phyloP scores from a whole-genome alignment of 2,329 filamentous ascomycete genomes.

The Colletotrichum falcatum region DNA sequence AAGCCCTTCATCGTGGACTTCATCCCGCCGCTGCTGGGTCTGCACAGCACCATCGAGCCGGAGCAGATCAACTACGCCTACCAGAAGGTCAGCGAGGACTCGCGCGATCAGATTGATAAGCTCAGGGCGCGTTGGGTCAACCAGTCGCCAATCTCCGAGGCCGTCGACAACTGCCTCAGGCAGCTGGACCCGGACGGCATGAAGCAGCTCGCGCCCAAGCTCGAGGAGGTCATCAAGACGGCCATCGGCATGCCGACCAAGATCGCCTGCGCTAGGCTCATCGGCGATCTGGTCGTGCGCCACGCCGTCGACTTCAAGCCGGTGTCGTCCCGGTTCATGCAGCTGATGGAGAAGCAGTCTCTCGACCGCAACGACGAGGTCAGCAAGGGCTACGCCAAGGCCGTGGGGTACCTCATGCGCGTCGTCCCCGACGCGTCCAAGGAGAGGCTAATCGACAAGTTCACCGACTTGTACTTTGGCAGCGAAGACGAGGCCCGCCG shows the following conservation, averaged over 20 bases:
- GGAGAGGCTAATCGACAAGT: slow-evolving; percentile 62
- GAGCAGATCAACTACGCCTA: slow-evolving; percentile 93
- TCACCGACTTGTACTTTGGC: slow-evolving; percentile 81
- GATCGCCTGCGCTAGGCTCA: slow-evolving; percentile 86
- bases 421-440: slow-evolving; percentile 63
- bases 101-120: slow-evolving; percentile 90
- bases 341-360: slow-evolving; percentile 81
- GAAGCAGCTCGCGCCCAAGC: slow-evolving; percentile 74
- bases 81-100: slow-evolving; percentile 88
- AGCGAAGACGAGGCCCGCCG: slow-evolving; percentile 82
- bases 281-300: slow-evolving; percentile 86
- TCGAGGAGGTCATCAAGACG: slow-evolving; percentile 84
- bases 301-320: slow-evolving; percentile 80
- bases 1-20: slow-evolving; percentile 85
- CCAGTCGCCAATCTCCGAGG: slow-evolving; percentile 89
- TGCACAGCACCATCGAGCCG: slow-evolving; percentile 89
- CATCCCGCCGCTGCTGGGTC: slow-evolving; percentile 81
- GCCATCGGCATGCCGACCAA: slow-evolving; percentile 94
- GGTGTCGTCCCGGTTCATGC: slow-evolving; percentile 81
- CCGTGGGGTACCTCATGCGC: slow-evolving; percentile 86
- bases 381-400: slow-evolving; percentile 86
- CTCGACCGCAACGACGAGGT: slow-evolving; percentile 96
- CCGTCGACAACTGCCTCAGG: slow-evolving; percentile 89
- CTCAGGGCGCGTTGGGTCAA: slow-evolving; percentile 85
- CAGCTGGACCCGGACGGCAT: slow-evolving; percentile 84